phyloP scores from a whole-genome alignment of 192 early-diverging fungal genomes.

The Coemansia erecta region DNA sequence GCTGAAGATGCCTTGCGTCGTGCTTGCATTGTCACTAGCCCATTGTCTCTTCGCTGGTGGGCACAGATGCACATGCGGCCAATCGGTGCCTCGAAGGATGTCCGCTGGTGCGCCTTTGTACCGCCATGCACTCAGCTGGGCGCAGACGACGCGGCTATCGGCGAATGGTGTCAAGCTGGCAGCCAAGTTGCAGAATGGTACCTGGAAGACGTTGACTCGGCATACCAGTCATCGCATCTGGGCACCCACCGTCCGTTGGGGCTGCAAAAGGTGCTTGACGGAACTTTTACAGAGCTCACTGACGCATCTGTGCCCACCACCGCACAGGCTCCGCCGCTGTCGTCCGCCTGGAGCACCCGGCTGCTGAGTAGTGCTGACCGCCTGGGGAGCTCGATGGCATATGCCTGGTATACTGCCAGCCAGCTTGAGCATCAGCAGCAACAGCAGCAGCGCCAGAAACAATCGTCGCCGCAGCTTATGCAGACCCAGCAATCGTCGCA shows the following conservation, averaged over 20 bases:
- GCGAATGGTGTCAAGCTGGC: constrained; percentile 18
- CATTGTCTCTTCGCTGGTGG: constrained; percentile 49
- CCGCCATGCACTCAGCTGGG: constrained; percentile 12
- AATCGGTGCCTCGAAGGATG: constrained; percentile 44
- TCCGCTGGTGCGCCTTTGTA: constrained; percentile 39
- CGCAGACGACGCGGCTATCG: not conserved
- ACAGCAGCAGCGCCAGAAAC: not conserved
- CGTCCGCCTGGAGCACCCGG: constrained; percentile 24
- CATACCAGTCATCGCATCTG: constrained; percentile 44
- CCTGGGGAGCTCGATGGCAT: constrained; percentile 27
- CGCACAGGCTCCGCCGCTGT: not conserved
- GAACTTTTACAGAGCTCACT: constrained; percentile 24
- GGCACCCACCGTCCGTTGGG: constrained; percentile 39
- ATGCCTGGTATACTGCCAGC: constrained; percentile 37
- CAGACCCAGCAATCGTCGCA: constrained; percentile 2
- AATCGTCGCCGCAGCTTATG: not conserved
- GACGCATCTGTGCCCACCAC: constrained; percentile 1
- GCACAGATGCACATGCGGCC: constrained; percentile 50
- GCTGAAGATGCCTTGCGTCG: constrained; percentile 49
- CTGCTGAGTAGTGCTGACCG: constrained; percentile 28
- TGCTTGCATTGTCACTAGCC: constrained; percentile 30
- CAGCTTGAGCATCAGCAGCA: constrained; percentile 40
- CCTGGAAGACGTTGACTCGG: constrained; percentile 39
- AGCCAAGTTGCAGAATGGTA: constrained; percentile 26
- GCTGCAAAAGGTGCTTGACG: constrained; percentile 19